Evolutionary conservation across 1,139 yeast species (phyloP).

Genomic region (Sugiyamaella grinbergsii): DNA sequence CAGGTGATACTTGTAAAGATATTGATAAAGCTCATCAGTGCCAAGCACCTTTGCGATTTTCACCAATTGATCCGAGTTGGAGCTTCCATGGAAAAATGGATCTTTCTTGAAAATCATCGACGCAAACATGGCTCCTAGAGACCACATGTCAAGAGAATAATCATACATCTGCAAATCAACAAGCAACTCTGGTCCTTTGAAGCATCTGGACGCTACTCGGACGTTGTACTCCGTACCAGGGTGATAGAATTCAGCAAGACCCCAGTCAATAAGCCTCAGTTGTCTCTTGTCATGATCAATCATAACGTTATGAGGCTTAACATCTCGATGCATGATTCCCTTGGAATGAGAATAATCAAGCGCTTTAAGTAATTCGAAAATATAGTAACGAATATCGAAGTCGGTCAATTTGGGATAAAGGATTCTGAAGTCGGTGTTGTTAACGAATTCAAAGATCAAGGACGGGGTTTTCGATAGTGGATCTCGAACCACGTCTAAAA

Average conservation of each 20-base stretch:
- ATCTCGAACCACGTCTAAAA: slow-evolving; percentile 87
- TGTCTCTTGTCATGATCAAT: slow-evolving; percentile 78
- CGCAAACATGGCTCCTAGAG: slow-evolving; percentile 97
- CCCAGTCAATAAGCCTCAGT: slow-evolving; percentile 95
- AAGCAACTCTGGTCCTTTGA: slow-evolving; percentile 94
- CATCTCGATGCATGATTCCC: slow-evolving; percentile 99
- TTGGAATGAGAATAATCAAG: slow-evolving; percentile 92
- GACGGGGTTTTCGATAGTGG: slow-evolving; percentile 92
- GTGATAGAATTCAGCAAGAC: slow-evolving; percentile 96
- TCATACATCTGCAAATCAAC: slow-evolving; percentile 95
- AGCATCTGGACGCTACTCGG: slow-evolving; percentile 96
- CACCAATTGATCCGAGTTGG: slow-evolving; percentile 93
- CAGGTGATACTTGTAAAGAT: slow-evolving; percentile 74
- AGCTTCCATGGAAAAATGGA: slow-evolving; percentile 96
- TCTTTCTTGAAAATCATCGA: slow-evolving; percentile 94
- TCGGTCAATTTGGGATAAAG: slow-evolving; percentile 89
- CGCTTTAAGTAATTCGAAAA: slow-evolving; percentile 84
- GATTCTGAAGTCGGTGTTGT: slow-evolving; percentile 87
- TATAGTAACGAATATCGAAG: slow-evolving; percentile 82
- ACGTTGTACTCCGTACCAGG: slow-evolving; percentile 94
- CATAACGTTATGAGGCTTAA: slow-evolving; percentile 98
- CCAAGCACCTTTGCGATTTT: slow-evolving; percentile 94
- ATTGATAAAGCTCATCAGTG: slow-evolving; percentile 75
- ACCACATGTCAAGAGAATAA: slow-evolving; percentile 95
- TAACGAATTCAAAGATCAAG: slow-evolving; percentile 84